A percentile compares a stretch with the other conserved stretches of the same genome.
These are phyloP conservation scores for Peniophora sp. DNA, from an alignment of 1,284 basidiomycete genomes.

Conservation along the genomic window DNA sequence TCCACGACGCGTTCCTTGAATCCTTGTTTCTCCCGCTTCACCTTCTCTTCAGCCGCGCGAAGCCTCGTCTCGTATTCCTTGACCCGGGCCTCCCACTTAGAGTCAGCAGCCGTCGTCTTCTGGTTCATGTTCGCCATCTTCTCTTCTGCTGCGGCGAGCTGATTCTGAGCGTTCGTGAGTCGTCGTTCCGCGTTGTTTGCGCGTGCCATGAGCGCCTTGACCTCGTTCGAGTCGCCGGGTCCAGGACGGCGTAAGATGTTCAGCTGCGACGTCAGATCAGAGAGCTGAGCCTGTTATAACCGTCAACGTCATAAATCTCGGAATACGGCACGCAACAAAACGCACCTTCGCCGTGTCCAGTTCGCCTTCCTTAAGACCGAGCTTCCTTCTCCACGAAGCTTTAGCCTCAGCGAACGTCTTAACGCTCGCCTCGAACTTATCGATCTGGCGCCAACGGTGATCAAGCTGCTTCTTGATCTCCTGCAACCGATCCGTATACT, in stretches of 20 bases:
- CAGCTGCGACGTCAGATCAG: constrained; percentile 73
- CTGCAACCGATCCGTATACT: constrained; percentile 64
- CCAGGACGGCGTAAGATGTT: constrained; percentile 58
- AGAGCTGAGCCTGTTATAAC: constrained; percentile 52
- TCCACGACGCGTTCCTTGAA: constrained; percentile 79
- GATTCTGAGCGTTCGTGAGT: constrained; percentile 74
- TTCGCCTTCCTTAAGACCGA: constrained; percentile 81
- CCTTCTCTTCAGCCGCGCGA: constrained; percentile 84
- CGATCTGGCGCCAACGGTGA: constrained; percentile 83
- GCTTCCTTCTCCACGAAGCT: constrained; percentile 79
- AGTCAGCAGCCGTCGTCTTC: constrained; percentile 63
- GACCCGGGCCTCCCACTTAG: constrained; percentile 88
- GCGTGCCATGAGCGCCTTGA: constrained; percentile 63
- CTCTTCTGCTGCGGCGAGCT: constrained; percentile 77
- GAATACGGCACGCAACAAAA: constrained; percentile 2
- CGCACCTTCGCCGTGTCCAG: constrained; percentile 75
- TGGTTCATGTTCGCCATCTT: constrained; percentile 68
- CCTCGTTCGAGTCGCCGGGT: constrained; percentile 61
- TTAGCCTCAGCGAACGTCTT: constrained; percentile 83
- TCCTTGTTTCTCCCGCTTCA: constrained; percentile 93
- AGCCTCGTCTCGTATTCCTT: constrained; percentile 85
- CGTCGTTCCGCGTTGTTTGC: constrained; percentile 80
- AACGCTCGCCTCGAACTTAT: constrained; percentile 86
- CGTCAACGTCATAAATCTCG: neutral
- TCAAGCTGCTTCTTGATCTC: constrained; percentile 88